Evolutionary conservation across 208 protist genomes (phyloP), one percentile per base, ranked within the genome.

Genomic region (Cochliopodium minus): DNA sequence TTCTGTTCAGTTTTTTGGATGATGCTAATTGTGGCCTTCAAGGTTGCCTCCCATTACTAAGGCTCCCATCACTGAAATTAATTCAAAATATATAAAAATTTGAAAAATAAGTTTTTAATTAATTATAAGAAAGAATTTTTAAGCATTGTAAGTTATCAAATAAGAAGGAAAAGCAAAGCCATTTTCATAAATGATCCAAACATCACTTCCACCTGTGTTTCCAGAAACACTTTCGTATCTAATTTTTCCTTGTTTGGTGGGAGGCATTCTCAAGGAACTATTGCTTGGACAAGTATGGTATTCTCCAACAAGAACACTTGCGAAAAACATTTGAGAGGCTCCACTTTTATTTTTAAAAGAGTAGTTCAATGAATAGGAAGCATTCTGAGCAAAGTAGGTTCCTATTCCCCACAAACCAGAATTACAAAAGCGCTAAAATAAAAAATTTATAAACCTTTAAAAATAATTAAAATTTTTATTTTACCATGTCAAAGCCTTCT

Each of bases 81-180:
- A n/a, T n/a, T n/a, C n/a, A n/a, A n/a, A n/a, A n/a, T n/a, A n/a
- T n/a, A n/a, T n/a, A n/a, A n/a, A n/a, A n/a, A n/a, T n/a, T n/a
- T n/a, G n/a, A n/a, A n/a, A n/a, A n/a, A n/a, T n/a, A n/a, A n/a
- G n/a, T n/a, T n/a, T n/a, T n/a, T n/a, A n/a, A n/a, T n/a, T n/a
- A n/a, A n/a, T n/a, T n/a, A n/a, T n/a, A n/a, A n/a, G n/a, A n/a
- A n/a, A n/a, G n/a, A n/a, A n/a, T n/a, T n/a, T n/a, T n/a, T n/a
- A n/a, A n/a, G n/a, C n/a, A n/a, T n/a, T n/a, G n/a, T 58, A 58
- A 23, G 53, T 43, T n/a, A 59, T 59, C 13, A 59, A 29, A 28
- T 59, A 59, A 10, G 17, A n/a, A 3, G 54, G 54, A 48, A 49
- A 59, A 29, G 54, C 54, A 7, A 17, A 7, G 0, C 26, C 13